Evolutionary conservation across 345 rosid genomes (phyloP), one percentile per base, ranked within the genome.

Genomic region (Combretum micranthum): DNA sequence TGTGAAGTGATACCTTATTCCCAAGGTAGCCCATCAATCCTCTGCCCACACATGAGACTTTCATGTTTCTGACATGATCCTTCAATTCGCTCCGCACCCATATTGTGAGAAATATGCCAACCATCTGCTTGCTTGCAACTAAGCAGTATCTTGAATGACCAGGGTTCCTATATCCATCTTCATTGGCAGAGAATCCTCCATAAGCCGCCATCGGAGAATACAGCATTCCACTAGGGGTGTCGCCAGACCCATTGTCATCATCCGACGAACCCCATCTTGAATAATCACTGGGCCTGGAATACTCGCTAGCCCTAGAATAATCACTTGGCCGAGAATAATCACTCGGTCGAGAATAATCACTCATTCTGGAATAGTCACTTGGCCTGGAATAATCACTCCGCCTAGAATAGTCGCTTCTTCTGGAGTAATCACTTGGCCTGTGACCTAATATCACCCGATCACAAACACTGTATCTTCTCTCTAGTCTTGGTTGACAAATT

Each of bases 21-120:
- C 96, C 95, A 0, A 93, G 97, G 73, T 93, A 93, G 55, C 99
- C 99, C 97, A 89, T 93, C 70, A 93, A 52, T 65, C 99, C 99
- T 81, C 99, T 77, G 48, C 99, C 99, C 55, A 93, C 92, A 70
- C 96, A 85, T 67, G 97, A 93, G 45, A 93, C 96, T 75, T 93
- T 93, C 87, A 89, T 83, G 84, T 90, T 90, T 61, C 72, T 83
- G 57, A 90, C 95, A 50, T 85, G 81, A 62, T 93, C 96, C 71
- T 82, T 71, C 60, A 93, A 66, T 63, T 93, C 99, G 42, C 88
- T 80, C 69, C 86, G 83, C 68, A 85, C 99, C 99, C 99, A 93
- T 44, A 93, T 69, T 1, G 99, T 93, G 50, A 93, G 79, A 63
- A 89, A 90, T 65, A 93, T 79, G 68, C 99, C 99, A 53, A 93